Conservation (phyloP, 2,329 filamentous ascomycete genomes). For the Xylaria polymorpha region DNA sequence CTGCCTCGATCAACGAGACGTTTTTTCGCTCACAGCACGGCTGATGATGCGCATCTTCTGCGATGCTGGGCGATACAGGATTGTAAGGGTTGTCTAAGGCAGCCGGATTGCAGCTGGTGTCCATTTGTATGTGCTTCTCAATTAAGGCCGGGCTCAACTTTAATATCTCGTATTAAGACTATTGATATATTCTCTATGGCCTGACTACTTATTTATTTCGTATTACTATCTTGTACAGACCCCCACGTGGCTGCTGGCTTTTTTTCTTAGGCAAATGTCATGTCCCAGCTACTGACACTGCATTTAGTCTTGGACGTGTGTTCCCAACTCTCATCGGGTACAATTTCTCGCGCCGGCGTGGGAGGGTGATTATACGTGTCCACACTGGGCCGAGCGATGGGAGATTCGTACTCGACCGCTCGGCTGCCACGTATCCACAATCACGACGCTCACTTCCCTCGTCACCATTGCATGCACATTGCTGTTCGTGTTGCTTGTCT, state of each 20-base stretch:
- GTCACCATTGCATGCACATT: constrained; percentile 50
- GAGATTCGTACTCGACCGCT: constrained; percentile 52
- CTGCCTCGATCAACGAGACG: constrained; percentile 17
- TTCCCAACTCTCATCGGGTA: constrained; percentile 61
- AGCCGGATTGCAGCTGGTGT: constrained; percentile 62
- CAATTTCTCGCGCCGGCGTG: constrained; percentile 63
- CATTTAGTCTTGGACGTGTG: constrained; percentile 63
- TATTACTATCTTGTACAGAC: background rate
- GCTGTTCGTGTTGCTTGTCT: constrained; percentile 40
- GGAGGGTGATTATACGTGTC: constrained; percentile 61
- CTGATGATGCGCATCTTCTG: constrained; percentile 55
- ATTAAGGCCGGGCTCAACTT: background rate
- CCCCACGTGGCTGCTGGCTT: background rate
- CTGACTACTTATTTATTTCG: background rate
- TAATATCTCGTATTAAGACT: background rate
- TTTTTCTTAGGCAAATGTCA: background rate
- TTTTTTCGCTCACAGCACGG: constrained; percentile 23
- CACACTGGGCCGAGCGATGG: constrained; percentile 60
- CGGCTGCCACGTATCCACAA: constrained; percentile 54
- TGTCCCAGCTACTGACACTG: background rate
- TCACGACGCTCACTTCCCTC: constrained; percentile 52
- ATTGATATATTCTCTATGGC: background rate
- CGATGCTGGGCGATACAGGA: constrained; percentile 65
- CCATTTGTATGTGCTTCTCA: constrained; percentile 58
- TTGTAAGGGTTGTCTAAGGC: constrained; percentile 59